Conservation (phyloP, 495 filamentous ascomycete species). For the Xylaria venustula region DNA sequence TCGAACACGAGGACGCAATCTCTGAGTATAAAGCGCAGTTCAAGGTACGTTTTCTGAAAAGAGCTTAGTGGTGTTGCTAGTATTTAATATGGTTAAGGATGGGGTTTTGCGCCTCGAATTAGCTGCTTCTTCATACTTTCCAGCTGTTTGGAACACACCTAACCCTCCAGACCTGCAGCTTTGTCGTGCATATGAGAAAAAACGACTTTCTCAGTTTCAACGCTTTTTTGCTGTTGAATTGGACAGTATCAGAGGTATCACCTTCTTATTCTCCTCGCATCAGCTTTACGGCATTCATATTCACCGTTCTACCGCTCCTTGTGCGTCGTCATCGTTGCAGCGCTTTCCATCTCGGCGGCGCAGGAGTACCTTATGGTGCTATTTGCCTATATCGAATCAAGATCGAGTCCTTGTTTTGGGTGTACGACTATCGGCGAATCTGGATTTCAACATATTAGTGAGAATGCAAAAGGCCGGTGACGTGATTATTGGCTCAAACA, state of each 20-base stretch:
- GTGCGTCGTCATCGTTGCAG: conserved; percentile 6
- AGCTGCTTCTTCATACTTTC: not conserved
- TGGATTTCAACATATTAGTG: not conserved
- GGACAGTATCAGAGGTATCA: conserved; percentile 14
- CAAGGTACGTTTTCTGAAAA: conserved; percentile 11
- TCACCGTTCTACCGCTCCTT: conserved; percentile 6
- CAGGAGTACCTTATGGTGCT: conserved; percentile 14
- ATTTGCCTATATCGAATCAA: conserved; percentile 15
- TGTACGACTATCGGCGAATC: not conserved
- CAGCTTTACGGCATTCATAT: conserved; percentile 11
- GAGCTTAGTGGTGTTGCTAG: not conserved
- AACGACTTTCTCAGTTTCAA: conserved; percentile 1
- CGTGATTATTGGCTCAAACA: conserved; percentile 7
- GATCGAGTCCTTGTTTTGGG: conserved; percentile 18
- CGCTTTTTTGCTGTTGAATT: conserved; percentile 11
- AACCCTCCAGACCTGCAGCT: conserved; percentile 14
- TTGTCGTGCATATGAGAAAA: conserved; percentile 1
- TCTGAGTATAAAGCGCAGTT: conserved; percentile 10
- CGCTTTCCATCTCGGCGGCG: not conserved
- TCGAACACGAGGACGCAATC: conserved; percentile 5
- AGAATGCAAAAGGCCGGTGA: conserved; percentile 8
- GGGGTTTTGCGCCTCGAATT: conserved; percentile 1
- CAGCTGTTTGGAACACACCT: conserved; percentile 20
- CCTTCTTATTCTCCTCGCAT: conserved; percentile 16
- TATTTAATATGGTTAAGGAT: not conserved